Percentiles rank a stretch among this genome's conserved stretches.
Evolutionary conservation across 169 alveolate species (phyloP).

Genomic region (Cyclospora cayetanensis): DNA sequence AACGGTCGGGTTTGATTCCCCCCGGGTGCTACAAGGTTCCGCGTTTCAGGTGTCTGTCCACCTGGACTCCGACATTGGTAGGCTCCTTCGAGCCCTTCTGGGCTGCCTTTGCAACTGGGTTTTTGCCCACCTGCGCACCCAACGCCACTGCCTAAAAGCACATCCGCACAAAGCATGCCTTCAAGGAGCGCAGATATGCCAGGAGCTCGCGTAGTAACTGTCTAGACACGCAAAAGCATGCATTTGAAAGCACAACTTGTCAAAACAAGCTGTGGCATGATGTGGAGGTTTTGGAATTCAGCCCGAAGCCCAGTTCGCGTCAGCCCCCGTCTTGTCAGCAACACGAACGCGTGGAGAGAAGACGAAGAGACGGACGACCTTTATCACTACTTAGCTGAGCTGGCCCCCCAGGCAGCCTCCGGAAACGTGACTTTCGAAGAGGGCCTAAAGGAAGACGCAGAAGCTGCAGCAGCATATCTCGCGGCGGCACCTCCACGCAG

Average conservation of each 20-base stretch:
- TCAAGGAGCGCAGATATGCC: too few species aligned
- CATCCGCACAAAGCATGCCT: too few species aligned
- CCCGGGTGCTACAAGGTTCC: slow-evolving; percentile 3
- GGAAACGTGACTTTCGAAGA: background rate
- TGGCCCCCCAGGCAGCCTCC: background rate
- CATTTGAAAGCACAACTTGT: too few species aligned
- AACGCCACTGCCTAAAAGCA: too few species aligned
- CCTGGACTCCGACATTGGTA: background rate
- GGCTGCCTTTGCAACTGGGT: too few species aligned
- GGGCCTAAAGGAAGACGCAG: background rate
- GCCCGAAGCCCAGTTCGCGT: background rate
- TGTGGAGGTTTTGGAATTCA: too few species aligned
- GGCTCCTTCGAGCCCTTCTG: background rate
- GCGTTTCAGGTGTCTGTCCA: slow-evolving; percentile 28
- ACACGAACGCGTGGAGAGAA: background rate
- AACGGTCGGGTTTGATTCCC: slow-evolving; percentile 18
- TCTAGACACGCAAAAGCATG: too few species aligned
- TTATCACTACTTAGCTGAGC: background rate
- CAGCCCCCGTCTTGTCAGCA: background rate
- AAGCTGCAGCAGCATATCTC: background rate
- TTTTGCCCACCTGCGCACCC: too few species aligned
- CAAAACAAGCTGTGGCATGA: too few species aligned
- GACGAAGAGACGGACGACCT: slow-evolving; percentile 4
- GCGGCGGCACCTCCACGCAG: background rate
- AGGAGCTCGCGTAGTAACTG: too few species aligned